A percentile compares a stretch with the other conserved stretches of the same genome.
Conservation (phyloP, 805 yeast species). For the Candida piceae region DNA sequence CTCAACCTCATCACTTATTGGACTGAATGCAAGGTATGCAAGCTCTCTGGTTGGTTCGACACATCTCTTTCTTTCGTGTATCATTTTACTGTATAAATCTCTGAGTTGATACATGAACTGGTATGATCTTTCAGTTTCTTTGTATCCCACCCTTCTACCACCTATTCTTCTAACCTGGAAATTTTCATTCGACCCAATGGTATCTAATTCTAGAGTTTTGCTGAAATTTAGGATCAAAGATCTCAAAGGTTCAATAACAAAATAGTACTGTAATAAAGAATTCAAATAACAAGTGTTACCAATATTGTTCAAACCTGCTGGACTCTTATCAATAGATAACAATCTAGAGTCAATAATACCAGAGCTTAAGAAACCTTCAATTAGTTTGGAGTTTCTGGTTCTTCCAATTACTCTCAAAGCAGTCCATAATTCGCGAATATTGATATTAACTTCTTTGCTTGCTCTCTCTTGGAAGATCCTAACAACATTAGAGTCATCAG, state of each 20-base stretch:
- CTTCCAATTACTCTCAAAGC: constrained; percentile 54
- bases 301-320: constrained; percentile 88
- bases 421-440: constrained; percentile 50
- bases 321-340: constrained; percentile 67
- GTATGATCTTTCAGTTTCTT: constrained; percentile 74
- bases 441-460: constrained; percentile 36
- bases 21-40: constrained; percentile 83
- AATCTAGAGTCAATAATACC: constrained; percentile 59
- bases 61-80: constrained; percentile 53
- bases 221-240: constrained; percentile 56
- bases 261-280: constrained; percentile 85
- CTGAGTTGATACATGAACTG: constrained; percentile 75
- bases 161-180: constrained; percentile 66
- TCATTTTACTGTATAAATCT: constrained; percentile 64
- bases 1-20: constrained; percentile 60
- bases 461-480: constrained; percentile 45
- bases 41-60: constrained; percentile 80
- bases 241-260: constrained; percentile 77
- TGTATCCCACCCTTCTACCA: constrained; percentile 73
- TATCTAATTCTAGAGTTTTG: constrained; percentile 25
- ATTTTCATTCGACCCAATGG: constrained; percentile 28
- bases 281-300: constrained; percentile 96
- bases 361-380: constrained; percentile 49
- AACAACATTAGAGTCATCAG: constrained; percentile 54
- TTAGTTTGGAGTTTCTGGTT: constrained; percentile 48